A percentile compares a stretch with the other conserved stretches of the same genome.
Evolutionary conservation across 73 alveolate genomes (phyloP).

Genomic region (Paramecium octaurelia): DNA sequence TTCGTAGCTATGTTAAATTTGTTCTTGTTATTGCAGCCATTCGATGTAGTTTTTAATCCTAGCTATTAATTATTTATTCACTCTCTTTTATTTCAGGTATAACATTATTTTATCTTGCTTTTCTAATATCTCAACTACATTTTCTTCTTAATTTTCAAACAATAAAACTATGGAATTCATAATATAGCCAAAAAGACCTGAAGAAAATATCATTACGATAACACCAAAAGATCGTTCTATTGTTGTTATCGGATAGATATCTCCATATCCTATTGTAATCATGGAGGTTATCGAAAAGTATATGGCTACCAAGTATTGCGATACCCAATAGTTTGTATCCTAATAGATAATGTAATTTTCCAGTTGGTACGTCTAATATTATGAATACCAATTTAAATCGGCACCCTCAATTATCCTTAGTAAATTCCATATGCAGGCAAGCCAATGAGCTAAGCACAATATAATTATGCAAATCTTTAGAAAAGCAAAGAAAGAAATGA

Average conservation of each 20-base stretch:
- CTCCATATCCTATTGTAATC: constrained; percentile 97
- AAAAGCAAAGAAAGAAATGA: background rate
- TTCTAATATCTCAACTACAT: background rate
- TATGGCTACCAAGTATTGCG: background rate
- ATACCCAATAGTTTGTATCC: constrained; percentile 19
- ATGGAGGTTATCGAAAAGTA: constrained; percentile 91
- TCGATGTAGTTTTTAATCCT: background rate
- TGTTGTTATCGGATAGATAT: constrained; percentile 80
- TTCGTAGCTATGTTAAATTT: background rate
- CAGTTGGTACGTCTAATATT: background rate
- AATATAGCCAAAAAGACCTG: constrained; percentile 60
- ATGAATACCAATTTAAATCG: background rate
- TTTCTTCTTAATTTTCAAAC: background rate
- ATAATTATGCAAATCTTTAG: background rate
- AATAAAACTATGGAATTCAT: constrained; percentile 48
- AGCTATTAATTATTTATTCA: background rate
- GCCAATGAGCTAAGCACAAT: constrained; percentile 33
- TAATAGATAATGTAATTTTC: background rate
- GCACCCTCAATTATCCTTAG: background rate
- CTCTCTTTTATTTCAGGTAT: background rate
- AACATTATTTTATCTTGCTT: background rate
- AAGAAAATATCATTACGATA: constrained; percentile 76
- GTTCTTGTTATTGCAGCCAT: background rate
- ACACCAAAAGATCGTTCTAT: constrained; percentile 84
- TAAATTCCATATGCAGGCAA: constrained; percentile 28